These are phyloP conservation scores for Leishmania lainsoni DNA, from an alignment of 208 protist species.

Conservation along the genomic window DNA sequence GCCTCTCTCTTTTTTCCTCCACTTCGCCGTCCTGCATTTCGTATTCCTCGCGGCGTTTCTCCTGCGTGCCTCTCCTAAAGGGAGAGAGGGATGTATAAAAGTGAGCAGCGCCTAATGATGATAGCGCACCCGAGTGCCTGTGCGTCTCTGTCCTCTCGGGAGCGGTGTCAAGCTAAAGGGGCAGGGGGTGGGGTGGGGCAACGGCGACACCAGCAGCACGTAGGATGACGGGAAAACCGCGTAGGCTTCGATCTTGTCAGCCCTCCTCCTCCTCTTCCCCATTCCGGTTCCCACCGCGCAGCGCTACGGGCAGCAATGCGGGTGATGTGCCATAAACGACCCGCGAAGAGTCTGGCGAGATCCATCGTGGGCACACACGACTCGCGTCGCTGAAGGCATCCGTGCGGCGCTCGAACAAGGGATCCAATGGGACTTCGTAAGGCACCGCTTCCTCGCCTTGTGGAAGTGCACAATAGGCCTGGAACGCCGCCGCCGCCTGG, in stretches of 20 bases:
- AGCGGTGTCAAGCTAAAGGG: background rate
- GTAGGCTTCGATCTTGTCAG: background rate
- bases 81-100: background rate
- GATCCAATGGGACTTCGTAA: background rate
- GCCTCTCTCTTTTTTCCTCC: background rate
- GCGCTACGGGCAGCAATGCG: background rate
- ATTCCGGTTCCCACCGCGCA: background rate
- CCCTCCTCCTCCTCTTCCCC: background rate
- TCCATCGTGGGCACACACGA: conserved; percentile 22
- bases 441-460: no score
- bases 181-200: background rate
- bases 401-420: background rate
- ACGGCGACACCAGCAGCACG: background rate
- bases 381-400: background rate
- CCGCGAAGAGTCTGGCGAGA: conserved; percentile 28
- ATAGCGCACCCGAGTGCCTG: background rate
- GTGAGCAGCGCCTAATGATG: background rate
- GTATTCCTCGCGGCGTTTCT: background rate
- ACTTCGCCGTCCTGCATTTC: background rate
- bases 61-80: background rate
- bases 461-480: background rate
- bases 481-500: background rate
- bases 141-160: background rate
- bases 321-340: conserved; percentile 28
- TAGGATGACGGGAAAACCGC: background rate